phyloP scores from a whole-genome alignment of 2,329 filamentous ascomycete species.

The Xylaria arbuscula region DNA sequence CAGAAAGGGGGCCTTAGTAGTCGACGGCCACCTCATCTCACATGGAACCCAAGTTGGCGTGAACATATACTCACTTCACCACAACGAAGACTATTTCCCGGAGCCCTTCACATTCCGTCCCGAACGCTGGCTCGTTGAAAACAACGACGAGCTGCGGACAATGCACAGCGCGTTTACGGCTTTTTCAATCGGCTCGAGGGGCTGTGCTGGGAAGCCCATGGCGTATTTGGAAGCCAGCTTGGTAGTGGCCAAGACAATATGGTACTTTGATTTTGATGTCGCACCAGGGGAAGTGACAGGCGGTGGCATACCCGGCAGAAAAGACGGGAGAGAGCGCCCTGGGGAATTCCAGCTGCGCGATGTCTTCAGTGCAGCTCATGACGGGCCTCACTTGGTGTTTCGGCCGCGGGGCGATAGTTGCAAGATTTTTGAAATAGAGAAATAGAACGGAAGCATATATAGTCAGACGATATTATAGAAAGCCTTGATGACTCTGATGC shows the following conservation, averaged over 20 bases:
- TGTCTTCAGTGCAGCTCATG: background rate
- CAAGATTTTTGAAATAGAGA: background rate
- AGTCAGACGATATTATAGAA: too few relatives aligned
- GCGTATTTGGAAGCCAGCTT: conserved; percentile 58
- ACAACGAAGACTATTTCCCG: conserved; percentile 26
- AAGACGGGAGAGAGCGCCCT: background rate
- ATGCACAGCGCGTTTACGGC: conserved; percentile 52
- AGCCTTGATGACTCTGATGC: too few relatives aligned
- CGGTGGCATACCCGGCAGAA: background rate
- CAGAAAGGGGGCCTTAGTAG: conserved; percentile 4
- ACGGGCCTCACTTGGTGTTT: background rate
- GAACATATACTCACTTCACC: conserved; percentile 25
- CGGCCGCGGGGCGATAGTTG: background rate
- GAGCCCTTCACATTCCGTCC: conserved; percentile 14
- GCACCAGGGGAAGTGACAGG: background rate
- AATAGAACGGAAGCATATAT: too few relatives aligned
- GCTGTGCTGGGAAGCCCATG: conserved; percentile 61
- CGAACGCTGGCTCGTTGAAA: conserved; percentile 7
- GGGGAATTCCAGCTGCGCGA: background rate
- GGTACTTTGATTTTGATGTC: conserved; percentile 51
- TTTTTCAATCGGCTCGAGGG: conserved; percentile 43
- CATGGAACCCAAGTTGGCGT: conserved; percentile 15
- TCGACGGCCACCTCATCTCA: conserved; percentile 28
- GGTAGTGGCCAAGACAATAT: conserved; percentile 57
- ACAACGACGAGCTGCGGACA: background rate